Evolutionary conservation across 805 yeast species (phyloP), one percentile per base, ranked within the genome.

Genomic region (Sporopachydermia quercuum): DNA sequence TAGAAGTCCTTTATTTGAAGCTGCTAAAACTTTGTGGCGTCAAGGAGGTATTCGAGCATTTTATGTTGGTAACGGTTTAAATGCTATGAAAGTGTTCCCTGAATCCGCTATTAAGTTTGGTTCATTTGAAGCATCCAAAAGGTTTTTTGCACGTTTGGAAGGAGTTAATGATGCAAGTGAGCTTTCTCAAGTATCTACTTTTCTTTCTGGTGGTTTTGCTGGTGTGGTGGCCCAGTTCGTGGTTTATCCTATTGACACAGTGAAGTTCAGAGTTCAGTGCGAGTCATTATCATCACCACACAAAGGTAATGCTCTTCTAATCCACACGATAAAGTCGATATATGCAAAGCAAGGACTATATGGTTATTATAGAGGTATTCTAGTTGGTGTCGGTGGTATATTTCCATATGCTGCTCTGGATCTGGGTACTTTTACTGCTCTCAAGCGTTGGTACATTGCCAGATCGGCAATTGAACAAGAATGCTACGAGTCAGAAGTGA

Each of bases 71-170:
- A 89, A 89, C 60, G 97, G 96, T 1, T 64, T 89, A 37, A 91
- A 91, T 55, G 84, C 82, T n/a, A 51, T 87, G 41, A 89, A 89
- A 55, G 96, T 89, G 15, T 84, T 91, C 53, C 98, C 98, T 0
- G 98, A 89, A 56, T 80, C 94, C 30, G 96, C 97, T 1, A 89
- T 89, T 74, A 91, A 91, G 55, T 89, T 91, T 59, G 97, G 98
- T 3, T 76, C 94, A 3, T 89, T 91, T 56, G 98, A 89, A 56
- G 71, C 85, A 3, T 78, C 87, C 0, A 91, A 91, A 52, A 66
- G 81, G 42, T 52, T 78, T 18, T 63, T 91, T 52, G 78, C 94
- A 15, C 55, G 62, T 18, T 43, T 87, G 4, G 96, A 85, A 58
- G 94, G 94, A 11, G 76, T 75, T 4, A 66, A 67, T 8, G 87